These are phyloP conservation scores for Triglochin maritima DNA, from an alignment of 106 monocot species.

Conservation along the genomic window DNA sequence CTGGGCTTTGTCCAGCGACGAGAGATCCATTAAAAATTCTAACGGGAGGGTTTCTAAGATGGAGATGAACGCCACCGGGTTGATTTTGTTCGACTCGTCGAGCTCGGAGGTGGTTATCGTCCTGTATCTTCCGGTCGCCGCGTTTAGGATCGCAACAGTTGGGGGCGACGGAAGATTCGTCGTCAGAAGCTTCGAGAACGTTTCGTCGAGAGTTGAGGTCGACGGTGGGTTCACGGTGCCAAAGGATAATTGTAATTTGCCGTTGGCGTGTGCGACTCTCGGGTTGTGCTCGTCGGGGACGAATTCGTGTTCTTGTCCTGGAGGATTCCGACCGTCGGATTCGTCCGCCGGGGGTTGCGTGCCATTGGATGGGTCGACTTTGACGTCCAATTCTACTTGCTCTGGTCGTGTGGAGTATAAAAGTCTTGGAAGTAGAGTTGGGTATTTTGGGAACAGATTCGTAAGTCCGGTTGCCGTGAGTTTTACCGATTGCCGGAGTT, in stretches of 20 bases:
- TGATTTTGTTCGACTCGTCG: constrained; percentile 30
- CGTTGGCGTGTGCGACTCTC: constrained; percentile 36
- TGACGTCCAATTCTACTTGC: constrained; percentile 12
- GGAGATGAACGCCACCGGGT: constrained; percentile 37
- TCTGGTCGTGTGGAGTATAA: not conserved
- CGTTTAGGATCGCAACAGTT: constrained; percentile 34
- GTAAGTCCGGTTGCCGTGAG: not conserved
- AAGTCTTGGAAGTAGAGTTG: constrained; percentile 16
- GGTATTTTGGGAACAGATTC: constrained; percentile 62
- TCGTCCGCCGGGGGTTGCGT: constrained; percentile 19
- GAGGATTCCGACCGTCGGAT: constrained; percentile 11
- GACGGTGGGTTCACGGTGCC: constrained; percentile 41
- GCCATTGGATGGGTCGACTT: constrained; percentile 34
- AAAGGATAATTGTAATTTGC: constrained; percentile 37
- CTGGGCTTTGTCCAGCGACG: constrained; percentile 55
- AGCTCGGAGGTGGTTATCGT: not conserved
- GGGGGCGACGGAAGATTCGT: constrained; percentile 33
- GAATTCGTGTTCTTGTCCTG: constrained; percentile 47
- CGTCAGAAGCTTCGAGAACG: constrained; percentile 13
- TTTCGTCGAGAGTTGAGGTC: not conserved
- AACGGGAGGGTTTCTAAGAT: constrained; percentile 30
- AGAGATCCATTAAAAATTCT: constrained; percentile 21
- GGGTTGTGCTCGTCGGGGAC: constrained; percentile 32
- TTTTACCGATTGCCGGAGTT: constrained; percentile 24
- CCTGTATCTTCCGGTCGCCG: not conserved